Evolutionary conservation across 805 yeast genomes (phyloP), one percentile per base, ranked within the genome.

Genomic region (Tetrapisispora namnaoensis): DNA sequence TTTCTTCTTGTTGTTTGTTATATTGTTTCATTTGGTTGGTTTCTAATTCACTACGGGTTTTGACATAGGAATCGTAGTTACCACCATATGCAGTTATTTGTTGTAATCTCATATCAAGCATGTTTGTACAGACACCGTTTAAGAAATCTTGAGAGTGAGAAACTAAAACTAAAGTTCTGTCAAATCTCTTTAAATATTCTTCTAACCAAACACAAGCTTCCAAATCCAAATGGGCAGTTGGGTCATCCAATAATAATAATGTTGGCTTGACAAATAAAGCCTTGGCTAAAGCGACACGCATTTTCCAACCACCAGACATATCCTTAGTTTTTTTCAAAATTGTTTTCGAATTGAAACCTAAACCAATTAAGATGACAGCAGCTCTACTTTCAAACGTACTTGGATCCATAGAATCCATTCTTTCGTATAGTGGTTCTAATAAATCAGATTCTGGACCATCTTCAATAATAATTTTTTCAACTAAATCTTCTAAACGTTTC

Each of bases 291-390:
- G 99, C 98, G 53, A 93, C 99, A 75, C 99, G 88, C 99, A 93
- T 93, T 77, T 89, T 89, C 99, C 99, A 93, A 69, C 99, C 99
- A 80, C 99, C 99, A 66, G 97, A 88, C 99, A 93, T 93, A 67
- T 93, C 98, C 72, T 88, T 90, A 63, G 99, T 93, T 73, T 83
- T 84, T 79, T 93, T 93, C 67, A 78, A 76, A 64, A 93, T 91
- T 49, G 98, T 91, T 57, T 72, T 71, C 49, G 84, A 64, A 71
- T 86, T 86, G 82, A 93, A 93, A 63, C 99, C 99, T 69, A 93
- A 79, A 90, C 99, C 99, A 57, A 86, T 86, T 65, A 93, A 77
- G 63, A 93, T 93, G 57, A 89, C 74, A 48, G 99, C 95, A 49
- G 99, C 99, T 71, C 99, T 82, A 42, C 93, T 74, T 76, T 93